Conservation (phyloP, 2,329 filamentous ascomycete genomes). For the Cordyceps pruinosa region DNA sequence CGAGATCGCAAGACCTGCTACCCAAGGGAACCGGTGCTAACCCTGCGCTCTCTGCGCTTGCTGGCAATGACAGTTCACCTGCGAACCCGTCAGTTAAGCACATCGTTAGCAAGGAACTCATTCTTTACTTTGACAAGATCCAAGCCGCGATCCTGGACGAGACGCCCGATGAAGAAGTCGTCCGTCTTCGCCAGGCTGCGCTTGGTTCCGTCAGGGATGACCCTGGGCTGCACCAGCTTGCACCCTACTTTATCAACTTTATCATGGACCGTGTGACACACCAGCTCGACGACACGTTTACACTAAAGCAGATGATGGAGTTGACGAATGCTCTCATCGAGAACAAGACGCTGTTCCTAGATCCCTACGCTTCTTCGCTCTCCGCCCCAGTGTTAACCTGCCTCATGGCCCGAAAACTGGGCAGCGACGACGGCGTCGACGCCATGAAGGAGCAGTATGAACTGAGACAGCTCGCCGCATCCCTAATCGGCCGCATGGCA, state of each 20-base stretch:
- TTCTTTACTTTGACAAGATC: slow-evolving; percentile 95
- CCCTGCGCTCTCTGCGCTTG: slow-evolving; percentile 70
- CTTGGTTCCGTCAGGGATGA: slow-evolving; percentile 81
- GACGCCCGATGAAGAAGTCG: slow-evolving; percentile 69
- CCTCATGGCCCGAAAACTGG: slow-evolving; percentile 70
- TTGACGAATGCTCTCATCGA: slow-evolving; percentile 76
- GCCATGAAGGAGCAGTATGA: slow-evolving; percentile 61
- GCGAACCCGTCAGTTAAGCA: slow-evolving; percentile 93
- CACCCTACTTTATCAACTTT: slow-evolving; percentile 95
- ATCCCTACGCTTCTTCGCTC: slow-evolving; percentile 56
- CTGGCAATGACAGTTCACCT: slow-evolving; percentile 74
- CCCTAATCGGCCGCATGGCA: slow-evolving; percentile 71
- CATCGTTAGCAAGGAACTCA: slow-evolving; percentile 89
- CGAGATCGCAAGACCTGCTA: slow-evolving; percentile 74
- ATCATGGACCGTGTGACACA: slow-evolving; percentile 95
- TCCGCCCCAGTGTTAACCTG: slow-evolving; percentile 88
- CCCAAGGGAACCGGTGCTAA: slow-evolving; percentile 88
- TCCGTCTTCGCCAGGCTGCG: slow-evolving; percentile 70
- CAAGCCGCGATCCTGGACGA: slow-evolving; percentile 84
- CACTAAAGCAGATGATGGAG: slow-evolving; percentile 87
- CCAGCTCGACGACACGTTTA: slow-evolving; percentile 81
- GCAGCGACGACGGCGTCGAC: slow-evolving; percentile 46
- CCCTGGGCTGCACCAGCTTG: slow-evolving; percentile 87
- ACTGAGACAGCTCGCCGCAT: slow-evolving; percentile 77
- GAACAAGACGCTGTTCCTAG: slow-evolving; percentile 70